These are phyloP conservation scores for Casuarina equisetifolia DNA, from an alignment of 306 rosid species.

Conservation along the genomic window DNA sequence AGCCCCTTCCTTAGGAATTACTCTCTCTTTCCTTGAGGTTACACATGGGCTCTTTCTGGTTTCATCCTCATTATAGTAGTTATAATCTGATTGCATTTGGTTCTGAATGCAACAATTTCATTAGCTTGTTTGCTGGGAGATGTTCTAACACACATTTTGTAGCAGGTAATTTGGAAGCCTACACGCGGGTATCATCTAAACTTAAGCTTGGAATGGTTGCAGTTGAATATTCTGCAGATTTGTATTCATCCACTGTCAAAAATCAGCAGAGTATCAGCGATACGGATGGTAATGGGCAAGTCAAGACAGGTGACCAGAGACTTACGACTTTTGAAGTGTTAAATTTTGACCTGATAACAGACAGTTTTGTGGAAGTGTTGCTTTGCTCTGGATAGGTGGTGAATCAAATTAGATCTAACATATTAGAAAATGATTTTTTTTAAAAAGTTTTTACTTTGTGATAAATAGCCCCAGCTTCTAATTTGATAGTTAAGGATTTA, in stretches of 20 bases:
- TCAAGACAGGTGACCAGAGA: slow-evolving; percentile 57
- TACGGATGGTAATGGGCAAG: slow-evolving; percentile 57
- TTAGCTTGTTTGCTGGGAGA: slow-evolving; percentile 26
- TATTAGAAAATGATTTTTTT: no score
- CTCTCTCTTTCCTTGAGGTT: neutral
- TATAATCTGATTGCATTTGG: slow-evolving; percentile 12
- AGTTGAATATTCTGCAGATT: slow-evolving; percentile 44
- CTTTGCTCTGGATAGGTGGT: no score
- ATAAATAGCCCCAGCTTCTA: no score
- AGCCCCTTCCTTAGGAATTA: neutral
- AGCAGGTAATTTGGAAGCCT: slow-evolving; percentile 71
- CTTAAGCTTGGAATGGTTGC: slow-evolving; percentile 73
- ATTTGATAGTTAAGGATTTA: no score
- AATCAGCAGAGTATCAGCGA: slow-evolving; percentile 48
- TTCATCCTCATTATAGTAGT: neutral
- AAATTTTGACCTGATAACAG: neutral
- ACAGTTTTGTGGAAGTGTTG: no score
- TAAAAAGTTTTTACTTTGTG: no score
- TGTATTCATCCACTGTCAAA: slow-evolving; percentile 29
- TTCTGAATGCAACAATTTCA: slow-evolving; percentile 1
- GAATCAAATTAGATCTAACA: no score
- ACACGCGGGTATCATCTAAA: slow-evolving; percentile 70
- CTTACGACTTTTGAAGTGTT: neutral
- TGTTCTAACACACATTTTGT: slow-evolving; percentile 27
- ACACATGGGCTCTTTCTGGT: neutral